Percentiles rank a stretch among this genome's conserved stretches.
These are phyloP conservation scores for Alternaria arborescens DNA, from an alignment of 2,329 filamentous ascomycete species.

Conservation along the genomic window DNA sequence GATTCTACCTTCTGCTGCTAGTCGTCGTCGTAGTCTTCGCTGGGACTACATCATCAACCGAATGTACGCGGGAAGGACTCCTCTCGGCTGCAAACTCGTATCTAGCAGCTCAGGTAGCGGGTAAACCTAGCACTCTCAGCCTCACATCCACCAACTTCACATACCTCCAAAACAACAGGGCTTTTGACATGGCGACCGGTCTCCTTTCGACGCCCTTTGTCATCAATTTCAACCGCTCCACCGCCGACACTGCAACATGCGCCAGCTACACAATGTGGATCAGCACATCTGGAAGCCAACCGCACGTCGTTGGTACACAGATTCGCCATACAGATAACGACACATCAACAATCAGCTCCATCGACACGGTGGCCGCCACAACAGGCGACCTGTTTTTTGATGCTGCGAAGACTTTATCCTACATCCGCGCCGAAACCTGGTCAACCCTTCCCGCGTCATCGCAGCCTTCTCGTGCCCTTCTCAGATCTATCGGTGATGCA, in stretches of 20 bases:
- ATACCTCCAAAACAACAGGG: constrained; percentile 44
- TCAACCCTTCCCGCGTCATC: constrained; percentile 23
- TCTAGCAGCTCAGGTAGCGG: constrained; percentile 33
- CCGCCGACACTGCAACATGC: constrained; percentile 36
- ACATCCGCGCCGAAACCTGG: constrained; percentile 41
- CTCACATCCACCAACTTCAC: constrained; percentile 35
- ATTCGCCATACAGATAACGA: constrained; percentile 35
- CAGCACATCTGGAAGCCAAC: constrained; percentile 29
- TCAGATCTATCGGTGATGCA: constrained; percentile 39
- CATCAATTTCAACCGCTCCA: constrained; percentile 38
- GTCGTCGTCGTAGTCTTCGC: neutral
- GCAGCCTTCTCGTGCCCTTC: constrained; percentile 34
- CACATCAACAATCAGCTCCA: constrained; percentile 31
- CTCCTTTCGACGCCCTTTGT: constrained; percentile 29
- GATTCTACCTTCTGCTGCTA: no score
- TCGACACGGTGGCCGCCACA: constrained; percentile 41
- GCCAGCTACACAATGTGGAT: constrained; percentile 45
- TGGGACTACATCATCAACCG: constrained; percentile 14
- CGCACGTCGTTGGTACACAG: constrained; percentile 41
- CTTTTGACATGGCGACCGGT: constrained; percentile 29
- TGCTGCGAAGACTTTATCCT: constrained; percentile 37
- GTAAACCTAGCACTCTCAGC: constrained; percentile 28
- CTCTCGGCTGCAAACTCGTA: constrained; percentile 36
- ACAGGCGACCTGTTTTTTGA: constrained; percentile 44
- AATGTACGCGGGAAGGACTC: constrained; percentile 40